Percentiles rank a stretch among this genome's conserved stretches.
Conservation (phyloP, 2,329 filamentous ascomycete genomes). For the Ophiocordyceps robertsii region DNA sequence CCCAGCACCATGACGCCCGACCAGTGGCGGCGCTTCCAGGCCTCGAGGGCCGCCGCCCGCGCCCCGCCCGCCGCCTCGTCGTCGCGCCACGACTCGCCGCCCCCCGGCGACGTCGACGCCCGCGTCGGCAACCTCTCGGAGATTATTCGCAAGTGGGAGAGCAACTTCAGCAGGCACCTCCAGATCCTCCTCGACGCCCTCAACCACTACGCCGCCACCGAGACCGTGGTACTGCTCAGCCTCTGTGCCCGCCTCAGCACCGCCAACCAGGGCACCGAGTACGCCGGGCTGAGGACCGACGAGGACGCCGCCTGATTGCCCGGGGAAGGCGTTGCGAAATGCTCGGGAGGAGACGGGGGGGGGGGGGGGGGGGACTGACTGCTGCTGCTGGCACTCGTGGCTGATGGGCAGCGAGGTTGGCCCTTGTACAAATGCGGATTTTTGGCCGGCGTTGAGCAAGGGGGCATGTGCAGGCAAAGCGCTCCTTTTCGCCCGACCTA, state of each 20-base stretch:
- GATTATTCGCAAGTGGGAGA: constrained; percentile 81
- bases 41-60: constrained; percentile 26
- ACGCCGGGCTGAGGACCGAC: constrained; percentile 44
- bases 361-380: too few relatives aligned
- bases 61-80: constrained; percentile 5
- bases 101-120: constrained; percentile 20
- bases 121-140: constrained; percentile 69
- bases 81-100: constrained; percentile 1
- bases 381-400: too few relatives aligned
- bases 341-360: too few relatives aligned
- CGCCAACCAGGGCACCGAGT: constrained; percentile 63
- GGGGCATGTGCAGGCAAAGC: too few relatives aligned
- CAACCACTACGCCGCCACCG: constrained; percentile 94
- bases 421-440: too few relatives aligned
- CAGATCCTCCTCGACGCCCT: constrained; percentile 89
- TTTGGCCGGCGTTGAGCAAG: too few relatives aligned
- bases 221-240: constrained; percentile 86
- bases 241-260: constrained; percentile 73
- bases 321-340: not conserved
- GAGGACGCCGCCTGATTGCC: constrained; percentile 27
- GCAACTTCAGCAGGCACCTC: constrained; percentile 81
- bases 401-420: too few relatives aligned
- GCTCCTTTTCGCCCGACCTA: too few relatives aligned
- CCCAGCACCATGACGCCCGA: constrained; percentile 46
- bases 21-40: constrained; percentile 46